Evolutionary conservation across 1,284 basidiomycete species (phyloP).

Genomic region (Puccinia coronata): DNA sequence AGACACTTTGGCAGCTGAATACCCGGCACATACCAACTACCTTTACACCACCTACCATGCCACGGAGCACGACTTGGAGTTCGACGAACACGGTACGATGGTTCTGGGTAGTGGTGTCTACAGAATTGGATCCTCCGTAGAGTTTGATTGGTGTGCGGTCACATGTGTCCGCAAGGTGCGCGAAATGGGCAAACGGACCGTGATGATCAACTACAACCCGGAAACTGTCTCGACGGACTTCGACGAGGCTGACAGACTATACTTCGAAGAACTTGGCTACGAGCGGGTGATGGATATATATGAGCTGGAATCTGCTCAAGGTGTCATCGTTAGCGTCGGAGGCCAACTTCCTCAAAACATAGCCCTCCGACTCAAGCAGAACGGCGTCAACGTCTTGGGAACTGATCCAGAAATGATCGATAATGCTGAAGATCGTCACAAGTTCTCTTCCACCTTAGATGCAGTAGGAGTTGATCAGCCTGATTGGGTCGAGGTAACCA

Average conservation of each 20-base stretch:
- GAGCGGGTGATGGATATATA: slow-evolving; percentile 99
- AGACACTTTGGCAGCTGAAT: slow-evolving; percentile 98
- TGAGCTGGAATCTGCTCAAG: slow-evolving; percentile 87
- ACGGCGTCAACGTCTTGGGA: slow-evolving; percentile 87
- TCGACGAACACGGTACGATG: slow-evolving; percentile 96
- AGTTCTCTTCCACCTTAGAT: slow-evolving; percentile 95
- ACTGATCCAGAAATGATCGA: slow-evolving; percentile 96
- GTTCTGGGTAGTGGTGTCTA: slow-evolving; percentile 99
- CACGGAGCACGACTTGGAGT: slow-evolving; percentile 90
- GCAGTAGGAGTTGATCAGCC: slow-evolving; percentile 95
- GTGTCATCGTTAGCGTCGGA: slow-evolving; percentile 94
- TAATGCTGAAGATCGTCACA: slow-evolving; percentile 97
- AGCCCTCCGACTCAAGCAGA: slow-evolving; percentile 87
- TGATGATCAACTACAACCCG: slow-evolving; percentile 99
- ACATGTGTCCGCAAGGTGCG: slow-evolving; percentile 91
- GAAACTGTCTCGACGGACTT: slow-evolving; percentile 99
- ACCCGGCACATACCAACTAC: slow-evolving; percentile 98
- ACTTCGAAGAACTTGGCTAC: slow-evolving; percentile 97
- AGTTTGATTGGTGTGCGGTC: slow-evolving; percentile 99
- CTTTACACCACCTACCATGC: slow-evolving; percentile 99
- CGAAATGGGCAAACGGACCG: slow-evolving; percentile 86
- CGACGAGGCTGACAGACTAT: slow-evolving; percentile 96
- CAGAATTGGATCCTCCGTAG: slow-evolving; percentile 95
- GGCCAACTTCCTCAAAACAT: slow-evolving; percentile 99
- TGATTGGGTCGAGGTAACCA: slow-evolving; percentile 89